Evolutionary conservation across 208 protist genomes (phyloP).

Genomic region (Giardia muris): DNA sequence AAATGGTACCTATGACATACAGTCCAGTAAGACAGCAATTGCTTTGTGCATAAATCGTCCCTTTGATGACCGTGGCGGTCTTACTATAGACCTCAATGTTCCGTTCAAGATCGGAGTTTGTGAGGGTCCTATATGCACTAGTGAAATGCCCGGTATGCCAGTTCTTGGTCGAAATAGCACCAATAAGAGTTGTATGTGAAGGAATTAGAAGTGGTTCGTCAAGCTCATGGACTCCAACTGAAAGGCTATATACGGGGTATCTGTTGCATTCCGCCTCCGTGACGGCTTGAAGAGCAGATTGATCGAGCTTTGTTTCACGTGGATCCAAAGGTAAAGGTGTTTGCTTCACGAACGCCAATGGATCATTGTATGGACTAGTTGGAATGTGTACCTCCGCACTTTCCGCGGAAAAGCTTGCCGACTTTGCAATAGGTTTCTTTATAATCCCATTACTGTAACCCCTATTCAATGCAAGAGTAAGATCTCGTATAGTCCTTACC

Average conservation of each 20-base stretch:
- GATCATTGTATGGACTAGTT: neutral
- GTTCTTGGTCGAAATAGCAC: neutral
- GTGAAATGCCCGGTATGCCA: neutral
- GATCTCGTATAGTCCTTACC: neutral
- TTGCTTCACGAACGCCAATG: neutral
- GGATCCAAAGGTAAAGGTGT: neutral
- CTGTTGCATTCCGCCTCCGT: neutral
- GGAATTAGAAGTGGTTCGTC: neutral
- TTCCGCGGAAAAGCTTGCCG: neutral
- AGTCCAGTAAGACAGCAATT: constrained; percentile 52
- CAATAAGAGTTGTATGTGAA: neutral
- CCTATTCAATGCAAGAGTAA: neutral
- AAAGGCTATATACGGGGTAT: neutral
- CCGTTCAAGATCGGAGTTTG: neutral
- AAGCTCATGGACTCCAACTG: neutral
- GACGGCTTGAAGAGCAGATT: neutral
- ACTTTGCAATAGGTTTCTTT: neutral
- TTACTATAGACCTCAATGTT: neutral
- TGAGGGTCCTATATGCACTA: neutral
- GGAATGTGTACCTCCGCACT: neutral
- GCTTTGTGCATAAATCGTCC: neutral
- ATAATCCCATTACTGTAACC: neutral
- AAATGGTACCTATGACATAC: neutral
- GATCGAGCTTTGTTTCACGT: neutral
- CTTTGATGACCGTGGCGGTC: neutral